Conservation (phyloP, 2,329 filamentous ascomycete species). For the Aspergillus sp. region DNA sequence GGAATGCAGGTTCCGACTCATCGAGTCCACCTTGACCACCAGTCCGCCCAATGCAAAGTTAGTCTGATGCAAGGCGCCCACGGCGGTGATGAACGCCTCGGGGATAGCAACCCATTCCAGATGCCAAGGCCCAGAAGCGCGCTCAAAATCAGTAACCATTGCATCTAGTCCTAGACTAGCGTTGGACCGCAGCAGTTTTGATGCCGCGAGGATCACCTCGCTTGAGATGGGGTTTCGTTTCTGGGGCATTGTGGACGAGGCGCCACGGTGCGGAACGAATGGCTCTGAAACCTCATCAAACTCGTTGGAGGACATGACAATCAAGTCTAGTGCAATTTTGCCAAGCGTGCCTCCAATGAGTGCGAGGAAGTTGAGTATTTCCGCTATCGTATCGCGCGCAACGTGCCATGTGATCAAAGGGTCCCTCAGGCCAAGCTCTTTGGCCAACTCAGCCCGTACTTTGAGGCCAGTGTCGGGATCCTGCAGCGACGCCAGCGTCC, state of each 20-base stretch:
- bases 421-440: slow-evolving; percentile 52
- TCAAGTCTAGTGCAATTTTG: slow-evolving; percentile 61
- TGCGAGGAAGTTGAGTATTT: slow-evolving; percentile 58
- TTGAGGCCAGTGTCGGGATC: slow-evolving; percentile 52
- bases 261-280: slow-evolving; percentile 59
- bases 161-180: slow-evolving; percentile 58
- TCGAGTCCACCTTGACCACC: slow-evolving; percentile 54
- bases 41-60: slow-evolving; percentile 59
- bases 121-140: slow-evolving; percentile 63
- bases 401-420: slow-evolving; percentile 63
- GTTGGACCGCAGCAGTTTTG: slow-evolving; percentile 58
- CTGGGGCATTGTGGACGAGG: slow-evolving; percentile 62
- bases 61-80: slow-evolving; percentile 59
- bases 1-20: slow-evolving; percentile 57
- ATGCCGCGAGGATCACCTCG: slow-evolving; percentile 60
- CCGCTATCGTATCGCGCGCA: slow-evolving; percentile 58
- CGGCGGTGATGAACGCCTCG: slow-evolving; percentile 57
- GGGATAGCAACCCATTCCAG: slow-evolving; percentile 62
- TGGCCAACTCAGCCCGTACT: slow-evolving; percentile 55
- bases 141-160: slow-evolving; percentile 63
- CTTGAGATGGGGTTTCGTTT: slow-evolving; percentile 64
- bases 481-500: slow-evolving; percentile 59
- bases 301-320: slow-evolving; percentile 63
- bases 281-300: slow-evolving; percentile 60
- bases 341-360: slow-evolving; percentile 59